phyloP scores from a whole-genome alignment of 257 asterid species.

The Solanum dulcamara region DNA sequence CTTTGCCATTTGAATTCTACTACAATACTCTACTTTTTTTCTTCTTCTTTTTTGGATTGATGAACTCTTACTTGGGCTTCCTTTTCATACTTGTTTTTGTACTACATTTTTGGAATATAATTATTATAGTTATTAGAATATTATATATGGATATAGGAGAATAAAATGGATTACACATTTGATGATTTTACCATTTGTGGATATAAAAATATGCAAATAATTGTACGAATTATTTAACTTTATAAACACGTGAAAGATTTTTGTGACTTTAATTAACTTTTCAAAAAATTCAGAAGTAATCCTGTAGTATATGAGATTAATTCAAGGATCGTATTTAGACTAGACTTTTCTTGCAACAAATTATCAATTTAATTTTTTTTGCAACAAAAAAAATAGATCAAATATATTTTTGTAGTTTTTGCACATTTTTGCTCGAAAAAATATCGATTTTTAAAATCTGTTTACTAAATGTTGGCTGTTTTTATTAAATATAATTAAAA shows the following conservation, averaged over 20 bases:
- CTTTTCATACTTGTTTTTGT: neutral
- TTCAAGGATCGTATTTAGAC: neutral
- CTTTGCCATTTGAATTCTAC: neutral
- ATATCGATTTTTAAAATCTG: too few relatives aligned
- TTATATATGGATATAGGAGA: neutral
- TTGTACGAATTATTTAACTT: neutral
- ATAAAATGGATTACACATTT: neutral
- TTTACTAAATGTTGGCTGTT: too few relatives aligned
- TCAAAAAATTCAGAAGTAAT: neutral
- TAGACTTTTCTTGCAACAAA: neutral
- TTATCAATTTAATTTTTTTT: too few relatives aligned
- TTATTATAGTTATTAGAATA: neutral
- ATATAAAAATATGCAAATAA: too few relatives aligned
- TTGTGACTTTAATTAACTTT: neutral
- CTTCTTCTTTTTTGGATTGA: neutral
- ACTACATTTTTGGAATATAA: neutral
- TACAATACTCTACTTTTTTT: neutral
- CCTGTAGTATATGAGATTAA: neutral
- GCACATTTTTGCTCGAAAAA: too few relatives aligned
- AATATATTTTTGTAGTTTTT: too few relatives aligned
- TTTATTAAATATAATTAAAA: too few relatives aligned
- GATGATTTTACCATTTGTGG: neutral
- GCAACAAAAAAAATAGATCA: too few relatives aligned
- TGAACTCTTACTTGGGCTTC: neutral
- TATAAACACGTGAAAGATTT: neutral